Percentiles rank a stretch among this genome's conserved stretches.
Conservation (phyloP, 2,329 filamentous ascomycete species). For the Cyphellophora europaea region DNA sequence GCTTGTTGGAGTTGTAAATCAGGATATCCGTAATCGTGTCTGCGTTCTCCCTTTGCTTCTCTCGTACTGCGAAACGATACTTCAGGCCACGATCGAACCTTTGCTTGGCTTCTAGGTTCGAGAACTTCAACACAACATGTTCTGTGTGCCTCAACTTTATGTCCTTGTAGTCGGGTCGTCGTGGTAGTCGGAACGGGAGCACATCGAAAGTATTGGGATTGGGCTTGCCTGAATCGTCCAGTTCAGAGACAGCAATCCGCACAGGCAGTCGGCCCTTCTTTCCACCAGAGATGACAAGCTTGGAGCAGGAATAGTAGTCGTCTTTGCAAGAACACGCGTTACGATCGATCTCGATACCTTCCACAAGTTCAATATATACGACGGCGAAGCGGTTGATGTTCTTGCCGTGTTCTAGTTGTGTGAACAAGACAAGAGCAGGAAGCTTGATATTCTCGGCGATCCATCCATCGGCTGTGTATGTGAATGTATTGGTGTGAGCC, state of each 20-base stretch:
- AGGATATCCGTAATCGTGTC: background rate
- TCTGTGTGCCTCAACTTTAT: slow-evolving; percentile 2
- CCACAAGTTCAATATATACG: slow-evolving; percentile 5
- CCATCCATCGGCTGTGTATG: slow-evolving; percentile 1
- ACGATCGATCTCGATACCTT: slow-evolving; percentile 1
- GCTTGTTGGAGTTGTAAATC: background rate
- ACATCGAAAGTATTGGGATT: slow-evolving; percentile 5
- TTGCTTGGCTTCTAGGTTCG: slow-evolving; percentile 1
- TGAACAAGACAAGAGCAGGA: slow-evolving; percentile 2
- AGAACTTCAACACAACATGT: slow-evolving; percentile 3
- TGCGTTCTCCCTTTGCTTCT: slow-evolving; percentile 2
- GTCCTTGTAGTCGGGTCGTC: slow-evolving; percentile 1
- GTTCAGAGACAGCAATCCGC: slow-evolving; percentile 1
- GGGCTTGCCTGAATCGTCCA: slow-evolving; percentile 1
- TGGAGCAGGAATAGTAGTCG: slow-evolving; percentile 3
- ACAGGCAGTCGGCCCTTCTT: slow-evolving; percentile 1
- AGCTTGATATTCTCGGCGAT: slow-evolving; percentile 5
- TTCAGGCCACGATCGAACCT: slow-evolving; percentile 2
- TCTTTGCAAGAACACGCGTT: slow-evolving; percentile 3
- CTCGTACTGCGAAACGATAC: slow-evolving; percentile 1
- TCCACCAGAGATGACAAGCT: background rate
- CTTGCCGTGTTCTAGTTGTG: slow-evolving; percentile 1
- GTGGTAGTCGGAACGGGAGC: slow-evolving; percentile 4
- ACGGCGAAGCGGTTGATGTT: slow-evolving; percentile 1
- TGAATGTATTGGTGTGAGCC: slow-evolving; percentile 2